Base-by-base conservation (phyloP, 164 flowering plant species). In the Magnolia kwangsiensis region DNA sequence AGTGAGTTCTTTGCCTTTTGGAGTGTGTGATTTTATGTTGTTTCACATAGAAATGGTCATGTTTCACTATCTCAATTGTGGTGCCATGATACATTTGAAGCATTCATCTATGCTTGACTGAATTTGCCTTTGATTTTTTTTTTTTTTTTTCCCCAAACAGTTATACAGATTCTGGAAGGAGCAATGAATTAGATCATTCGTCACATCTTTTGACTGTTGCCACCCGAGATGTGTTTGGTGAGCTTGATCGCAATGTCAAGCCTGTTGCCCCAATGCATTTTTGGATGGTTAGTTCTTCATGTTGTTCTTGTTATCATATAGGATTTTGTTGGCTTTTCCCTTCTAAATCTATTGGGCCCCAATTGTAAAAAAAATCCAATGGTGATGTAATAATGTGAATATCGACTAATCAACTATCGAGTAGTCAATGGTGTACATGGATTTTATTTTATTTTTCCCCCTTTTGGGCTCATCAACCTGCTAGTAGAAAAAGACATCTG, bases 241-340 rank as follows among this genome's bases (percentile, higher is more conserved):
- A 96, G 78, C 95, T 96, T 69, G 97, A 92, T 87, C 87, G 87
- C 82, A 94, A 85, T 86, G 91, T 84, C 83, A 89, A 90, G 83
- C 88, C 99, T 72, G 98, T 96, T 72, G 86, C 97, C n/a, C 99
- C 98, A 23, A 88, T 88, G 96, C 94, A 91, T 64, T 96, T 96
- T 85, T 96, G 96, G 97, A 91, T 81, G 98, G 99, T 96, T 76
- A 76, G 89, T 81, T 77, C 7, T 76, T 51, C 59, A 49, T 67
- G 49, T 75, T 67, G 9, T 61, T 49, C 16, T 67, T 8, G 7
- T 59, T 73, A 8, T 14, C 72, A 45, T 70, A 18, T 8, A 19
- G 55, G 61, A 55, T 55, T 11, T 55, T 11, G 61, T 55, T 55
- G 61, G 18, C 29, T 16, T 55, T 11, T 55, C 61, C 61, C 18